Evolutionary conservation across 1,284 basidiomycete genomes (phyloP), one percentile per base, ranked within the genome.

Genomic region (Jaminaea rosea): DNA sequence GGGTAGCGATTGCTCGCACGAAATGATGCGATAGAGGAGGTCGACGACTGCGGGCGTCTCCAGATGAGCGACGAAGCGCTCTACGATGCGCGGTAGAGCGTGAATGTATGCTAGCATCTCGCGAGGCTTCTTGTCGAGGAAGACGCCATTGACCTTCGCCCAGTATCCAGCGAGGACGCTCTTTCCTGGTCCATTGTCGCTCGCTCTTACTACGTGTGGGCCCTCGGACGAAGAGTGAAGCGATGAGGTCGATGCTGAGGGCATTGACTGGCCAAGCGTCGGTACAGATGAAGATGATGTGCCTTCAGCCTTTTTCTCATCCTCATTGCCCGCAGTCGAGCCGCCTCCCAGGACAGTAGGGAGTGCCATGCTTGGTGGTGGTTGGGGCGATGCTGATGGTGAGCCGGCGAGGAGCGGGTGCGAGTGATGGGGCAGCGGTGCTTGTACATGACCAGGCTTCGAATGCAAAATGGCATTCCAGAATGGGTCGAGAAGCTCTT

Each of bases 71-170:
- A 97, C 80, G 29, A 98, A 78, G 28, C 89, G 83, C 63, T 88
- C 85, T 31, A 97, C 82, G 42, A 96, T 80, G 52, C 81, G 78
- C 1, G 90, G 87, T 73, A 91, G 83, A 6, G 83, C 80, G 76
- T 86, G 84, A 59, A 97, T 88, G 75, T 96, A 96, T 34, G 80
- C 81, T 59, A 97, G 81, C 87, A 94, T 94, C 87, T 94, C 89
- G 56, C 81, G 81, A 24, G 89, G 87, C 75, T 91, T 89, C 79
- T 89, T 91, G 63, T 79, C 83, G 63, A 96, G 75, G 59, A 94
- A 87, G 1, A 84, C 81, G 28, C 85, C 83, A 70, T 90, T 93
- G 58, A 96, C 87, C 76, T 92, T 90, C 46, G 85, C 83, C 78
- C 78, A 80, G 56, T 78, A 75, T 3, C 78, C 78, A 17, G 78